A percentile compares a stretch with the other conserved stretches of the same genome.
Conservation (phyloP, 225 moss, liverwort and hornwort species). For the Polytrichum formosum region DNA sequence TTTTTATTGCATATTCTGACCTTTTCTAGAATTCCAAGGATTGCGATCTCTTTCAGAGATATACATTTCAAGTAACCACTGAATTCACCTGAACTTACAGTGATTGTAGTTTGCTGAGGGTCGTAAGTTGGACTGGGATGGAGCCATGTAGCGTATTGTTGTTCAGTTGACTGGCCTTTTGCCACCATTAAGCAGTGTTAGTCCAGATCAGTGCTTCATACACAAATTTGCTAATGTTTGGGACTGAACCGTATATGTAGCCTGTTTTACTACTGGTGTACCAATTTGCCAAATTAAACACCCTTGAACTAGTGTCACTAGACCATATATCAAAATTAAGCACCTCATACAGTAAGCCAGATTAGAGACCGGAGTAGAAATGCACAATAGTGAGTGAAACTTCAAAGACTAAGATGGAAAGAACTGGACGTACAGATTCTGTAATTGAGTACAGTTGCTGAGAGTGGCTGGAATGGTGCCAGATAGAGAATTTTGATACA, state of each 20-base stretch:
- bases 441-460: slow-evolving; percentile 32
- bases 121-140: slow-evolving; percentile 48
- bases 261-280: too few species aligned
- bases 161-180: slow-evolving; percentile 41
- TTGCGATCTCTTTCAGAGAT: too few species aligned
- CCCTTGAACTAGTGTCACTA: too few species aligned
- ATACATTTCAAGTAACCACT: not conserved
- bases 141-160: slow-evolving; percentile 40
- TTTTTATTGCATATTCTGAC: not conserved
- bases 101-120: slow-evolving; percentile 42
- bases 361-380: too few species aligned
- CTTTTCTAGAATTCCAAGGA: too few species aligned
- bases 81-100: slow-evolving; percentile 40
- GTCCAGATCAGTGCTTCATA: not conserved
- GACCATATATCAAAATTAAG: too few species aligned
- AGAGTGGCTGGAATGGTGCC: slow-evolving; percentile 45
- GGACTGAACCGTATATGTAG: too few species aligned
- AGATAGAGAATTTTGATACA: slow-evolving; percentile 46
- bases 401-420: too few species aligned
- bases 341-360: too few species aligned
- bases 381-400: too few species aligned
- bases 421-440: slow-evolving; percentile 34
- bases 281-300: too few species aligned
- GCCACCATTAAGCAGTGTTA: not conserved
- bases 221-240: too few species aligned